A percentile compares a stretch with the other conserved stretches of the same genome.
Conservation (phyloP, 73 alveolate genomes). For the Paramecium sonneborni region DNA sequence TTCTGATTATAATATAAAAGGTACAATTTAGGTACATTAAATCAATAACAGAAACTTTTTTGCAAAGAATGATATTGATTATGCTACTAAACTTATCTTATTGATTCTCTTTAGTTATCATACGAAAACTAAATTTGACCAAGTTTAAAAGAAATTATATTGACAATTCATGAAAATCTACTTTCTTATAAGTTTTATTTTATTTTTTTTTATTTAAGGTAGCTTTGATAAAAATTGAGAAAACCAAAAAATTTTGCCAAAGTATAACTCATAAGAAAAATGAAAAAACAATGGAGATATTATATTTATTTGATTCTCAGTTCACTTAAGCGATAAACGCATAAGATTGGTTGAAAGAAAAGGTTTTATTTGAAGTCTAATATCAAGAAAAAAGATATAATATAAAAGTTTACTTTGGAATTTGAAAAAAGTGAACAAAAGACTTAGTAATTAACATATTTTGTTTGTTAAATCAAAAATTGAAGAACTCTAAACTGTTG, state of each 20-base stretch:
- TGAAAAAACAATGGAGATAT: no score
- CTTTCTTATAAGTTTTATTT: no score
- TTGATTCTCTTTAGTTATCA: no score
- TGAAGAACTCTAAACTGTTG: constrained; percentile 26
- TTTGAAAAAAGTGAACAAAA: background rate
- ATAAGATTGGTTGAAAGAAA: constrained; percentile 35
- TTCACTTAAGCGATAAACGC: constrained; percentile 29
- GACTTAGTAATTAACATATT: background rate
- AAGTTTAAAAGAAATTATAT: no score
- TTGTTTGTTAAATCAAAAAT: background rate
- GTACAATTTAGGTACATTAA: constrained; percentile 19
- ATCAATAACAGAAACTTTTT: background rate
- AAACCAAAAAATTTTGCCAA: no score
- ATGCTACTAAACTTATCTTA: constrained; percentile 59
- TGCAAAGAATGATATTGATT: constrained; percentile 14
- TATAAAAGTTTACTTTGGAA: background rate
- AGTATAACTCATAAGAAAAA: no score
- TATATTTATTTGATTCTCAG: no score
- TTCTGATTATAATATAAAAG: no score
- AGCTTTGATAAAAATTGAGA: no score
- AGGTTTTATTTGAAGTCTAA: background rate
- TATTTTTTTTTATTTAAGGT: no score
- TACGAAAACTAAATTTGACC: no score
- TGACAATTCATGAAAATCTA: no score
- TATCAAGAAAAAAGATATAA: background rate